Conservation (phyloP, 495 filamentous ascomycete genomes). For the Clavariopsis aquatica region DNA sequence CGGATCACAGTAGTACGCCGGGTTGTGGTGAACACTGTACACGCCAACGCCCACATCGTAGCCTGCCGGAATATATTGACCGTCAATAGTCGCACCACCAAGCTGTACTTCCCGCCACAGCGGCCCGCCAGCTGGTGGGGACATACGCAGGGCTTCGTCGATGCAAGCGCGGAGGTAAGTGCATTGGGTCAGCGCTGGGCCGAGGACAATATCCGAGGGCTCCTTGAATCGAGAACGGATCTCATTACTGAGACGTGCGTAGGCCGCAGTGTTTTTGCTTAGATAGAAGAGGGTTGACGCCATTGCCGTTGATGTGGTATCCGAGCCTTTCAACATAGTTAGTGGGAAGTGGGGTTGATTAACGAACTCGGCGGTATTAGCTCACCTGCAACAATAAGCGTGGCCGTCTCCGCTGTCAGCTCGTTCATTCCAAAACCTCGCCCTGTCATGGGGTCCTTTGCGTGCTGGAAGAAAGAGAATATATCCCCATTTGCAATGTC, state of each 20-base stretch:
- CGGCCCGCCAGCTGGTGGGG: slow-evolving; percentile 60
- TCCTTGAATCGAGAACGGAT: slow-evolving; percentile 45
- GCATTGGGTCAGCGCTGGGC: slow-evolving; percentile 50
- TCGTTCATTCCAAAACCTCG: no score
- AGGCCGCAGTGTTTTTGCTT: background rate
- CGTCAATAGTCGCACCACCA: slow-evolving; percentile 59
- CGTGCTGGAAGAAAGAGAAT: no score
- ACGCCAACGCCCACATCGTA: slow-evolving; percentile 43
- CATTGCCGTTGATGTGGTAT: no score
- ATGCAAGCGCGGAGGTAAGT: slow-evolving; percentile 61
- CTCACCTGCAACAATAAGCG: no score
- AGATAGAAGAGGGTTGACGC: slow-evolving; percentile 32
- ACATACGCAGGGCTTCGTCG: slow-evolving; percentile 67
- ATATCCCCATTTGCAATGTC: no score
- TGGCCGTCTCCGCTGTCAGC: no score
- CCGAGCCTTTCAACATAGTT: no score
- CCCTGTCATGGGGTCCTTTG: no score
- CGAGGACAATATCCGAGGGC: slow-evolving; percentile 51
- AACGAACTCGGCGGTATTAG: no score
- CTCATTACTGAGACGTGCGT: slow-evolving; percentile 6
- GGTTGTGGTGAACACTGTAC: no score
- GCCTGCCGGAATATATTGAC: slow-evolving; percentile 52
- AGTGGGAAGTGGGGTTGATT: no score
- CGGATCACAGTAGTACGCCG: no score
- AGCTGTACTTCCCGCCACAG: slow-evolving; percentile 61